A percentile compares a stretch with the other conserved stretches of the same genome.
Conservation (phyloP, 441 rosid species). For the Isatis lusitanica region DNA sequence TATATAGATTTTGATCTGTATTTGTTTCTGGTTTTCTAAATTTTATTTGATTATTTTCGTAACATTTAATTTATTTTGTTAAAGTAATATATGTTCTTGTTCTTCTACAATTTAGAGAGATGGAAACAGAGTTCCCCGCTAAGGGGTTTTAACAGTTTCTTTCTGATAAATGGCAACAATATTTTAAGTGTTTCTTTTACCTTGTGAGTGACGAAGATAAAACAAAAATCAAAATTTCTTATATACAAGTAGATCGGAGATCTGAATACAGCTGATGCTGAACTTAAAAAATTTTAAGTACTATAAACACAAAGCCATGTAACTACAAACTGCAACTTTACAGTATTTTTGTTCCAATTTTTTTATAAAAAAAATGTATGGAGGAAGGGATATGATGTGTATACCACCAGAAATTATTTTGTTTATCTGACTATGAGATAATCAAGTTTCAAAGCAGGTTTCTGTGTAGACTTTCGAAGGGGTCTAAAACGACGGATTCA, state of each 20-base stretch:
- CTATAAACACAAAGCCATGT: neutral
- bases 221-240: neutral
- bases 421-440: neutral
- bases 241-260: neutral
- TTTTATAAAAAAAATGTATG: neutral
- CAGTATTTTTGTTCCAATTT: neutral
- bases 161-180: neutral
- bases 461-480: neutral
- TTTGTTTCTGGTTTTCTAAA: neutral
- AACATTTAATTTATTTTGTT: neutral
- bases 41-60: neutral
- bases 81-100: constrained; percentile 5
- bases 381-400: neutral
- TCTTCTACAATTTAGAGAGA: neutral
- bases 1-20: constrained; percentile 12
- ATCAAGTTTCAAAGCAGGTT: constrained; percentile 15
- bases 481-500: constrained; percentile 16
- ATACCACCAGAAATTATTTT: neutral
- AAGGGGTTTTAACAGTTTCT: neutral
- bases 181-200: neutral
- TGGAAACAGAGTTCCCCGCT: neutral
- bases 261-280: neutral
- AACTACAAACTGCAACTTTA: neutral
- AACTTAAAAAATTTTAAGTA: neutral
- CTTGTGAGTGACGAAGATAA: neutral